Conservation (phyloP, 2,329 filamentous ascomycete genomes). For the Coleophoma crateriformis region DNA sequence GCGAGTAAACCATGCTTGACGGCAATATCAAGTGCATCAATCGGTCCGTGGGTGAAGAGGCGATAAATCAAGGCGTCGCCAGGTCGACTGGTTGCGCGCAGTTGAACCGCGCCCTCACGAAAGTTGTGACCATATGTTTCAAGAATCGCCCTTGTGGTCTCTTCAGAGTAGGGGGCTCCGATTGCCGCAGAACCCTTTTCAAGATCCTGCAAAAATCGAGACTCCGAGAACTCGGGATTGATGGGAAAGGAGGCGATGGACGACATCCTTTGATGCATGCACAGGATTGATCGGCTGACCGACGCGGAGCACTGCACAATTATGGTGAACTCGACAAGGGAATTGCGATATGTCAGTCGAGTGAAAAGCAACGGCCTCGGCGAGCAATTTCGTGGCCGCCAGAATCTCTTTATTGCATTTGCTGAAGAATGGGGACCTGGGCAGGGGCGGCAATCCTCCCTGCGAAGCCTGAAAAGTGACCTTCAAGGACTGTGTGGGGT, state of each 20-base stretch:
- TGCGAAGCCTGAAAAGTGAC: too few species aligned
- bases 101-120: background rate
- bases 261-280: background rate
- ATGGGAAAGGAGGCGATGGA: background rate
- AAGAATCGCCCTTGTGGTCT: background rate
- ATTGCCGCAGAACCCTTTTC: background rate
- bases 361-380: too few species aligned
- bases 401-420: too few species aligned
- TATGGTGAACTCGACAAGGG: too few species aligned
- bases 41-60: background rate
- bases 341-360: too few species aligned
- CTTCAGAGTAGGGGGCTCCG: background rate
- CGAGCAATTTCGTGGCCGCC: too few species aligned
- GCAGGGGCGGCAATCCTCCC: too few species aligned
- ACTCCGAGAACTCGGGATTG: background rate
- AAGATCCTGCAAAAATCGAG: conserved; percentile 1
- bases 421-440: too few species aligned
- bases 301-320: too few species aligned
- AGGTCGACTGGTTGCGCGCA: background rate
- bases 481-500: too few species aligned
- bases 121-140: conserved; percentile 1
- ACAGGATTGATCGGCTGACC: too few species aligned
- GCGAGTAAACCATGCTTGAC: background rate
- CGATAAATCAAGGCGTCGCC: background rate
- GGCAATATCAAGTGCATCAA: background rate